Evolutionary conservation across 495 filamentous ascomycete species (phyloP).

Genomic region (Darksidea phi): DNA sequence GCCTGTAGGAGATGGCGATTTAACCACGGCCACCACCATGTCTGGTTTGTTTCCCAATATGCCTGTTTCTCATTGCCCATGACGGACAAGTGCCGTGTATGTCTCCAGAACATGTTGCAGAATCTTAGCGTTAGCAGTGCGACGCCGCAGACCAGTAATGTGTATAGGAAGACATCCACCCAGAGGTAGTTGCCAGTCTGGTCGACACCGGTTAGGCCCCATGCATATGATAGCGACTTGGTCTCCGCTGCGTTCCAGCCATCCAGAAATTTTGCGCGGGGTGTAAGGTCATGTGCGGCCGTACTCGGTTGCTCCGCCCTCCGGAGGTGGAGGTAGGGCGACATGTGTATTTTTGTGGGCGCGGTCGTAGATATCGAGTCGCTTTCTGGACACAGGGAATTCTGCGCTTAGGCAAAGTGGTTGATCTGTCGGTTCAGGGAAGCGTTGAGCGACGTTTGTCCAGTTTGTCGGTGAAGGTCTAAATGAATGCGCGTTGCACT

Average conservation of each 20-base stretch:
- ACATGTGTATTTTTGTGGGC: not conserved
- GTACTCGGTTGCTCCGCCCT: slow-evolving; percentile 17
- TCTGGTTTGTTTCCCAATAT: slow-evolving; percentile 64
- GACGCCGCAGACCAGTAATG: slow-evolving; percentile 52
- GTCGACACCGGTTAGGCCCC: slow-evolving; percentile 44
- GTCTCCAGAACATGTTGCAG: slow-evolving; percentile 61
- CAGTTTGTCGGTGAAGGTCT: no score
- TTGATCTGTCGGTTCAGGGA: no score
- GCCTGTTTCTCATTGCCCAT: slow-evolving; percentile 53
- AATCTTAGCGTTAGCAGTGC: slow-evolving; percentile 57
- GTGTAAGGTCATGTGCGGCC: not conserved
- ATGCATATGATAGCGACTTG: slow-evolving; percentile 29
- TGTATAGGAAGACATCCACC: slow-evolving; percentile 40
- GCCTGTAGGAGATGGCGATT: slow-evolving; percentile 83
- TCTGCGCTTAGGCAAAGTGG: no score
- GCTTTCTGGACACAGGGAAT: not conserved
- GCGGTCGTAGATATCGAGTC: not conserved
- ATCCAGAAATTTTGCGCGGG: slow-evolving; percentile 3
- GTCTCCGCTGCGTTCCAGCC: slow-evolving; percentile 3
- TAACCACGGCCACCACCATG: slow-evolving; percentile 63
- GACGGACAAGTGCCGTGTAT: slow-evolving; percentile 70
- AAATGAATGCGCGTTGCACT: not conserved
- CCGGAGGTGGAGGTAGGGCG: slow-evolving; percentile 23
- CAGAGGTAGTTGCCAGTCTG: slow-evolving; percentile 43
- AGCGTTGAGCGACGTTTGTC: no score